Percentiles rank a stretch among this genome's conserved stretches.
These are phyloP conservation scores for Trifolium pratense DNA, from an alignment of 306 rosid species.

Conservation along the genomic window DNA sequence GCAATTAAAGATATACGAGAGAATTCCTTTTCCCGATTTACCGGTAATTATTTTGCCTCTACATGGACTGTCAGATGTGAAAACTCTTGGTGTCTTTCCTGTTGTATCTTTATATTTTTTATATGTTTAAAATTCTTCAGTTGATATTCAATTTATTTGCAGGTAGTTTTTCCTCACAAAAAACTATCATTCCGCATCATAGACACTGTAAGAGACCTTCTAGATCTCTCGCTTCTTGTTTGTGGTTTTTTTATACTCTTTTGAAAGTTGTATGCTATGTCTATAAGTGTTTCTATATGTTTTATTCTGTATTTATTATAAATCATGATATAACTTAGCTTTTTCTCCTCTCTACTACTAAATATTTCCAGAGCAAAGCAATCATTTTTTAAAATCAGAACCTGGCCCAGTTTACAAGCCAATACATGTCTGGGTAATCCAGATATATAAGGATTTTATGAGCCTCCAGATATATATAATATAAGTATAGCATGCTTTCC, in stretches of 20 bases:
- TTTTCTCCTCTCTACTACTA: constrained; percentile 15
- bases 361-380: constrained; percentile 7
- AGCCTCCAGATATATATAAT: too few species aligned
- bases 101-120: constrained; percentile 31
- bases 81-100: constrained; percentile 36
- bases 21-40: constrained; percentile 93
- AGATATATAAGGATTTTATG: constrained; percentile 5
- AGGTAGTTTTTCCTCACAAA: constrained; percentile 96
- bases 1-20: constrained; percentile 92
- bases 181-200: constrained; percentile 95
- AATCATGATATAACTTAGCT: constrained; percentile 17
- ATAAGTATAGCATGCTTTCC: background rate
- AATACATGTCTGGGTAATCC: constrained; percentile 4
- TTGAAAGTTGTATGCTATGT: constrained; percentile 32
- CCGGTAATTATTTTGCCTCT: constrained; percentile 71
- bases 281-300: constrained; percentile 17
- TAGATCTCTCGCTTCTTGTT: constrained; percentile 13
- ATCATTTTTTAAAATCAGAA: constrained; percentile 14
- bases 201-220: constrained; percentile 76
- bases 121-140: constrained; percentile 34
- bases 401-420: constrained; percentile 32
- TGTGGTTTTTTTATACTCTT: constrained; percentile 25
- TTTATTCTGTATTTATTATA: constrained; percentile 1
- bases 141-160: constrained; percentile 48
- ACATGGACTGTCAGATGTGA: constrained; percentile 36